These are phyloP conservation scores for Suhomyces bribrorum DNA, from an alignment of 1,139 yeast species.

Conservation along the genomic window DNA sequence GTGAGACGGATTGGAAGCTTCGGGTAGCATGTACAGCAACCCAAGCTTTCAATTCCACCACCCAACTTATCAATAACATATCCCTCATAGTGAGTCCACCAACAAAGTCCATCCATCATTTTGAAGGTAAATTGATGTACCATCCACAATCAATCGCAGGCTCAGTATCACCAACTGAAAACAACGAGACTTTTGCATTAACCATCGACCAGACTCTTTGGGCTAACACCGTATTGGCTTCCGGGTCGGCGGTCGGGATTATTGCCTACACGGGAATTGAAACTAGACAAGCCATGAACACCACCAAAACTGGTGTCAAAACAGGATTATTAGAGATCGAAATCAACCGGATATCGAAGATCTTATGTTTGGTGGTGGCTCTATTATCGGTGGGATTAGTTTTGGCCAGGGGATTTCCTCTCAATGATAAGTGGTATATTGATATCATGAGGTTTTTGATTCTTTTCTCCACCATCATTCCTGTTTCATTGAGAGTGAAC, in stretches of 20 bases:
- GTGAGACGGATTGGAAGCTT: slow-evolving; percentile 98
- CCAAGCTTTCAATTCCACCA: slow-evolving; percentile 52
- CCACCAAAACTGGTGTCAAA: slow-evolving; percentile 86
- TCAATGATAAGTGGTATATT: slow-evolving; percentile 72
- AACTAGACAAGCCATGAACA: slow-evolving; percentile 92
- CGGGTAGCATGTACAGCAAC: slow-evolving; percentile 75
- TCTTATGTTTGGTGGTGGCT: slow-evolving; percentile 85
- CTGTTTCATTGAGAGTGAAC: slow-evolving; percentile 92
- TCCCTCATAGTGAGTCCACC: slow-evolving; percentile 74
- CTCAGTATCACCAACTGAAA: slow-evolving; percentile 21
- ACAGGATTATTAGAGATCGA: slow-evolving; percentile 88
- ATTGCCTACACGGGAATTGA: slow-evolving; percentile 89
- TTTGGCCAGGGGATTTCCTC: slow-evolving; percentile 72
- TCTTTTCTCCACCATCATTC: slow-evolving; percentile 91
- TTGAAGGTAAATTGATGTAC: slow-evolving; percentile 68
- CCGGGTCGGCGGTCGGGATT: slow-evolving; percentile 87
- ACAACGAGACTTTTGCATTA: slow-evolving; percentile 62
- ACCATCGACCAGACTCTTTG: slow-evolving; percentile 90
- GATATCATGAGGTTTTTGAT: slow-evolving; percentile 89
- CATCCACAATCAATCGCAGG: slow-evolving; percentile 30
- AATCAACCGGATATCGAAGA: slow-evolving; percentile 84
- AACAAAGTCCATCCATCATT: slow-evolving; percentile 76
- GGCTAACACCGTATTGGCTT: slow-evolving; percentile 97
- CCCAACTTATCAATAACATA: slow-evolving; percentile 38
- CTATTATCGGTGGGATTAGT: slow-evolving; percentile 75